Evolutionary conservation across 83 land plant genomes (phyloP).

Genomic region (Picea abies): DNA sequence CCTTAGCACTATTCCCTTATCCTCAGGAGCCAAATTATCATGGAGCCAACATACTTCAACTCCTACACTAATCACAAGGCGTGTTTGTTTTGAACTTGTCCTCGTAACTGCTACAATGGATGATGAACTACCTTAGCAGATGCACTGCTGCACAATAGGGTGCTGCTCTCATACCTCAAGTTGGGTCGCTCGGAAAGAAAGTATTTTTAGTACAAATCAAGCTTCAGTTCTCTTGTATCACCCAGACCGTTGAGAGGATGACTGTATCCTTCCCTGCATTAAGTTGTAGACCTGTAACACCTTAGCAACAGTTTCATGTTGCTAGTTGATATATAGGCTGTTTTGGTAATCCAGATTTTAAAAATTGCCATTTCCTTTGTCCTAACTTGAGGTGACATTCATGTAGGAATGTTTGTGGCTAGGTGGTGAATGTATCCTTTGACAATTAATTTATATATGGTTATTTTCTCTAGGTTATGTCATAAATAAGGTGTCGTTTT

Average conservation of each 20-base stretch:
- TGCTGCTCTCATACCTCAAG: neutral
- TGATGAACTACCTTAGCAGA: neutral
- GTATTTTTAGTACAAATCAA: neutral
- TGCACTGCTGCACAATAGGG: neutral
- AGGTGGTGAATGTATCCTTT: neutral
- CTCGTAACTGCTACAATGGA: neutral
- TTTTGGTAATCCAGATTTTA: no score
- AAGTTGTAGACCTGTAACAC: constrained; percentile 1
- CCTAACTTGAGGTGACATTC: neutral
- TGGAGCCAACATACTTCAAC: neutral
- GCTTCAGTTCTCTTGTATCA: neutral
- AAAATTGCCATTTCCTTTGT: neutral
- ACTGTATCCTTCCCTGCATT: constrained; percentile 10
- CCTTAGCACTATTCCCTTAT: neutral
- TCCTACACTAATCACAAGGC: neutral
- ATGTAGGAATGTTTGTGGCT: neutral
- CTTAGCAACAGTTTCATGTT: neutral
- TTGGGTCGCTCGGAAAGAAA: neutral
- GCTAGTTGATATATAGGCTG: neutral
- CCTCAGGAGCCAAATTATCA: neutral
- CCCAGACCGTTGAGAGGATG: neutral
- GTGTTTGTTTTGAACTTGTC: neutral
- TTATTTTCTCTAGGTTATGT: neutral
- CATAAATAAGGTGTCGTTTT: no score
- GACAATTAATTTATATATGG: neutral